Evolutionary conservation across 1,139 yeast genomes (phyloP).

Genomic region (Zygosaccharomyces sapae): DNA sequence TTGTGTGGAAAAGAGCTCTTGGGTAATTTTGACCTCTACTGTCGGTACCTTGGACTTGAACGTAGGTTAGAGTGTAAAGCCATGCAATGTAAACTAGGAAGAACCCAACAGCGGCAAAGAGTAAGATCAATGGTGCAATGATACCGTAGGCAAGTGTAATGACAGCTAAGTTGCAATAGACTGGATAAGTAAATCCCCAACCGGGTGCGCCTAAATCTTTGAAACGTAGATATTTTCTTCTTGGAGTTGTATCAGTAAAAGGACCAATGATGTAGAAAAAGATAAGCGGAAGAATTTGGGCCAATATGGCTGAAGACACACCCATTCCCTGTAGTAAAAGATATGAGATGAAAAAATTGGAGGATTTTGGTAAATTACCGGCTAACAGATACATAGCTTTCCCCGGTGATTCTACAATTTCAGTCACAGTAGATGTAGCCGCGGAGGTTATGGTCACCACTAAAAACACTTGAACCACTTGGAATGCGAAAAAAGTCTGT

Average conservation of each 20-base stretch:
- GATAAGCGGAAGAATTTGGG: slow-evolving; percentile 71
- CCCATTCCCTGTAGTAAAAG: slow-evolving; percentile 78
- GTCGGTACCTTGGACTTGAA: slow-evolving; percentile 61
- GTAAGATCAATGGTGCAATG: slow-evolving; percentile 72
- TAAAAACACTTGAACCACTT: slow-evolving; percentile 65
- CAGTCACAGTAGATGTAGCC: slow-evolving; percentile 68
- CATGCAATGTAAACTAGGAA: slow-evolving; percentile 71
- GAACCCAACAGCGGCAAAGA: slow-evolving; percentile 68
- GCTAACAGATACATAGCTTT: slow-evolving; percentile 68
- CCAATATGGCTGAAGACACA: slow-evolving; percentile 71
- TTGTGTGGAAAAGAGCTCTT: slow-evolving; percentile 79
- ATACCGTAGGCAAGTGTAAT: slow-evolving; percentile 75
- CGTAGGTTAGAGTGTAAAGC: slow-evolving; percentile 74
- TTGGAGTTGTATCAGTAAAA: slow-evolving; percentile 72
- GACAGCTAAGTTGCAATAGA: slow-evolving; percentile 76
- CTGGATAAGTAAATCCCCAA: slow-evolving; percentile 91
- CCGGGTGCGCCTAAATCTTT: slow-evolving; percentile 56
- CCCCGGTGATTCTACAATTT: slow-evolving; percentile 60
- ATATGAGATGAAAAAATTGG: slow-evolving; percentile 77
- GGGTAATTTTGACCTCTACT: slow-evolving; percentile 84
- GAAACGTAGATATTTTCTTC: slow-evolving; percentile 80
- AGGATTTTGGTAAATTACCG: slow-evolving; percentile 75
- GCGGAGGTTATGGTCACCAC: slow-evolving; percentile 69
- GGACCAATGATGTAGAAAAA: slow-evolving; percentile 66
- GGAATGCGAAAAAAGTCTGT: slow-evolving; percentile 65